Base-by-base conservation (phyloP, 2,329 filamentous ascomycete species). In the Ustulina deusta region DNA sequence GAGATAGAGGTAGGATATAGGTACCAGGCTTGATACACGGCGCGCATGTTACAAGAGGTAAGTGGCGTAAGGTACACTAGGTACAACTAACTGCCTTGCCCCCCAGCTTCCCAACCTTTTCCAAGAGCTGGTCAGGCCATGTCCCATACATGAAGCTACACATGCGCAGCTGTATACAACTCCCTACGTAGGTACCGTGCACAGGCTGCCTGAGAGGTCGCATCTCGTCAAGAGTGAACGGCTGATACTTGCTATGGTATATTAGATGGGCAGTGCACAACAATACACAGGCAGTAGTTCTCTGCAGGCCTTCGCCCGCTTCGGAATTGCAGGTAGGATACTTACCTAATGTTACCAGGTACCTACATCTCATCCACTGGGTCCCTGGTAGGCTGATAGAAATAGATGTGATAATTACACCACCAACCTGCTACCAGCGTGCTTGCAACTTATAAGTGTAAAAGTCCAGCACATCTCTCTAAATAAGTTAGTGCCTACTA, bases 101-200 rank as follows among this genome's bases (percentile, higher is more conserved):
- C 59, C 59, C 59, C 59, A 57, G 44, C 49, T 60, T 64, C 61
- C 63, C 49, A 61, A 55, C 51, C 54, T 66, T 55, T 63, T 27
- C 32, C 36, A n/a, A 48, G 44, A 49, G 25, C 48, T 48, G 46
- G 22, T 60, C 42, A 51, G 51, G 60, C 65, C 55, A 68, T 58
- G 34, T 61, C 40, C 40, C n/a, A 42, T 49, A 22, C 9, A 13
- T 42, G 20, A 59, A 59, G 63, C 44, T 49, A 42, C 57, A 65
- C 42, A 56, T 59, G 55, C 34, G 27, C 27, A 20, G 49, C 29
- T 29, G 34, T 29, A 42, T 48, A 48, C 15, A 17, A 25, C 13
- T 48, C 36, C 25, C n/a, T n/a, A n/a, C n/a, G n/a, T n/a, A n/a
- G n/a, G n/a, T 42, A 63, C 48, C 22, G 59, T 55, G 15, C 40